Evolutionary conservation across 2,329 filamentous ascomycete genomes (phyloP).

Genomic region (Didymosphaeria variabile): DNA sequence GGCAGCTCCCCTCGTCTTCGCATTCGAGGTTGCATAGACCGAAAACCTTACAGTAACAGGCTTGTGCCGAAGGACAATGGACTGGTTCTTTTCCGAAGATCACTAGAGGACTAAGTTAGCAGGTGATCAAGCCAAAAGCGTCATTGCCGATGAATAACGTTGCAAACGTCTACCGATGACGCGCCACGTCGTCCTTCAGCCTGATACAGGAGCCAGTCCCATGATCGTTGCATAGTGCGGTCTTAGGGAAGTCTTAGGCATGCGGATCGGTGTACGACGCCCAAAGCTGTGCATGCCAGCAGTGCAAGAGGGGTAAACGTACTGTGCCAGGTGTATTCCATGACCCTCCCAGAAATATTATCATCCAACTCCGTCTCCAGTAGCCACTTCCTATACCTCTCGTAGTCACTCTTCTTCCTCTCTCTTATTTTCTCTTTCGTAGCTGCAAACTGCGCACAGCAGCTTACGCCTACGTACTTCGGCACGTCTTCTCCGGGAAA

Average conservation of each 20-base stretch:
- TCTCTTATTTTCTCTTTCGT: conserved; percentile 57
- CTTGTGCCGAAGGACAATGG: conserved; percentile 67
- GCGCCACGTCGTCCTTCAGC: conserved; percentile 11
- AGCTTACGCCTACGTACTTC: conserved; percentile 58
- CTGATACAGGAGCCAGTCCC: conserved; percentile 10
- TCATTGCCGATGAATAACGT: background rate
- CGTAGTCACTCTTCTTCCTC: conserved; percentile 59
- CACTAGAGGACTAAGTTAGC: conserved; percentile 38
- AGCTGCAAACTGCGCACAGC: conserved; percentile 65
- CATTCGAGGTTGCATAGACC: conserved; percentile 65
- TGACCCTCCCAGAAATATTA: conserved; percentile 61
- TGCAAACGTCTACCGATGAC: conserved; percentile 3
- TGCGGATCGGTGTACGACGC: conserved; percentile 9
- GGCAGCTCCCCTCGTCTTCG: conserved; percentile 58
- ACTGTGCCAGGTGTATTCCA: conserved; percentile 70
- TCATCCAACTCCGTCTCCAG: conserved; percentile 57
- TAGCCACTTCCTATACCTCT: conserved; percentile 60
- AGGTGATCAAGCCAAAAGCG: conserved; percentile 20
- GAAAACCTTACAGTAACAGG: conserved; percentile 74
- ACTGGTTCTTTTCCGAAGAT: conserved; percentile 54
- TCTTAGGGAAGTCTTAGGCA: background rate
- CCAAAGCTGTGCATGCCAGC: background rate
- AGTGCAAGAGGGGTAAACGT: conserved; percentile 37
- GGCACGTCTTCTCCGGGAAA: conserved; percentile 56
- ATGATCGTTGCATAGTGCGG: background rate